These are phyloP conservation scores for Olyra latifolia DNA, from an alignment of 176 grass and related monocot genomes.

Conservation along the genomic window DNA sequence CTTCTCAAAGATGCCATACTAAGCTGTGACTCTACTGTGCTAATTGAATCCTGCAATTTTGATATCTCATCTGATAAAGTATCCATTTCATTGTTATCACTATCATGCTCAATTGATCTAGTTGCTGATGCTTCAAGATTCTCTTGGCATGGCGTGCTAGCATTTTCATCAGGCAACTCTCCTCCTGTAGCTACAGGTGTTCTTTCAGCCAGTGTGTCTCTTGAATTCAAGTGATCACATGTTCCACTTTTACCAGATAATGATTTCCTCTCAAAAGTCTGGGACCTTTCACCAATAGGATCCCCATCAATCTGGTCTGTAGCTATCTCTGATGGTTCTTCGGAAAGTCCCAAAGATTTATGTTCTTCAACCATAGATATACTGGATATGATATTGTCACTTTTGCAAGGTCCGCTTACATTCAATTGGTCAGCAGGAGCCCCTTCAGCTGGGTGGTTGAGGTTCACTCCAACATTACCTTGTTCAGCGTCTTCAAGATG, in stretches of 20 bases:
- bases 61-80: conserved; percentile 68
- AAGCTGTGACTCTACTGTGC: conserved; percentile 63
- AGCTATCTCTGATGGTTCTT: conserved; percentile 34
- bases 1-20: conserved; percentile 75
- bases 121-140: conserved; percentile 38
- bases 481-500: conserved; percentile 41
- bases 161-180: conserved; percentile 56
- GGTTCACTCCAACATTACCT: conserved; percentile 48
- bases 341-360: conserved; percentile 37
- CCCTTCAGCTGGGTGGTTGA: conserved; percentile 44
- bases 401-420: conserved; percentile 29
- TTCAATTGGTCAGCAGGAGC: conserved; percentile 24
- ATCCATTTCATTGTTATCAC: conserved; percentile 62
- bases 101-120: conserved; percentile 31
- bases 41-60: conserved; percentile 74
- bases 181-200: conserved; percentile 26
- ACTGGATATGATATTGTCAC: conserved; percentile 30
- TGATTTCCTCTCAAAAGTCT: conserved; percentile 31
- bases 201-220: conserved; percentile 21
- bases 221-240: conserved; percentile 30
- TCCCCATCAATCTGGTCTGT: conserved; percentile 26
- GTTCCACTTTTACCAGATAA: conserved; percentile 32
- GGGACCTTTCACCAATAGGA: conserved; percentile 29
- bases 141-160: conserved; percentile 34
- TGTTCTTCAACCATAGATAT: conserved; percentile 34